Percentiles rank a stretch among this genome's conserved stretches.
Evolutionary conservation across 192 early-diverging fungal species (phyloP).

Genomic region (Haplosporangium gracile): DNA sequence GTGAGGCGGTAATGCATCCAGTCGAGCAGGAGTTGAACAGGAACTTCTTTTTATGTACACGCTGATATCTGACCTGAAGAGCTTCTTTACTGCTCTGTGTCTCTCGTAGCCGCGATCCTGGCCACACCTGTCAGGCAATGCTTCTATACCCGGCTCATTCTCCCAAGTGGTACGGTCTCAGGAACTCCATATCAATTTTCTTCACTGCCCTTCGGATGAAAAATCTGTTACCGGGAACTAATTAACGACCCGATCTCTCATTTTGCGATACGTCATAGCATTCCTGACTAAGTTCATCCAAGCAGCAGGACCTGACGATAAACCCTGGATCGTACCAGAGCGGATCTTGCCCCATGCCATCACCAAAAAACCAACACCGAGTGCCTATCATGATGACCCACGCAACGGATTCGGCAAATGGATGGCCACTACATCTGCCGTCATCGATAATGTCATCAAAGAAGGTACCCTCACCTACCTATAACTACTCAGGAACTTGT

Average conservation of each 20-base stretch:
- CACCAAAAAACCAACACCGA: not conserved
- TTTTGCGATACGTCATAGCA: not conserved
- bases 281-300: constrained; percentile 39
- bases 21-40: too few relatives aligned
- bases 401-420: constrained; percentile 30
- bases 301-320: constrained; percentile 15
- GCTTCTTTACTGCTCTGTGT: not conserved
- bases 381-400: not conserved
- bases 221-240: not conserved
- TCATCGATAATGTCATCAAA: constrained; percentile 17
- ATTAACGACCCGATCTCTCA: not conserved
- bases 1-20: not conserved
- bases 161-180: constrained; percentile 27
- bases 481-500: not conserved
- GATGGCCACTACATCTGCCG: constrained; percentile 3
- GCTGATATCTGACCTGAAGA: not conserved
- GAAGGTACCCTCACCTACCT: constrained; percentile 12
- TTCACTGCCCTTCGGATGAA: not conserved
- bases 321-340: constrained; percentile 37
- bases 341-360: constrained; percentile 10
- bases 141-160: constrained; percentile 17
- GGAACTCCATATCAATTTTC: not conserved
- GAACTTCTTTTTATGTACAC: not conserved
- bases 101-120: constrained; percentile 13
- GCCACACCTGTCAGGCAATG: constrained; percentile 31